Conservation (phyloP, 2,329 filamentous ascomycete genomes). For the Botrytis galanthina region DNA sequence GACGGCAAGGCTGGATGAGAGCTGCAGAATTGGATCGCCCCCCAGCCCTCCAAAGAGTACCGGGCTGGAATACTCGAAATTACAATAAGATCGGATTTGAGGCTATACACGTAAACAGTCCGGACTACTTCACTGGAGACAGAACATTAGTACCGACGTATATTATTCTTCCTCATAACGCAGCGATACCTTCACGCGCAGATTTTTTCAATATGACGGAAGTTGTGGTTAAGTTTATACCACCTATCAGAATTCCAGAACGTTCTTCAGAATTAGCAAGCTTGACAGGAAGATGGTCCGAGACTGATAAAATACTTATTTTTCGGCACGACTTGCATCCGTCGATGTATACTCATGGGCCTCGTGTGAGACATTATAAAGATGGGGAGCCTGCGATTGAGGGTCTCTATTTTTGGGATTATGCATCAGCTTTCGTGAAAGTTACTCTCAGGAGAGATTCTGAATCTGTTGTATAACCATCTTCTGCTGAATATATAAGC, state of each 20-base stretch:
- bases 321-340: not conserved
- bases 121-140: not conserved
- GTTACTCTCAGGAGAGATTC: no score
- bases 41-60: no score
- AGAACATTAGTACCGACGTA: not conserved
- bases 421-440: not conserved
- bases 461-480: not conserved
- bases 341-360: not conserved
- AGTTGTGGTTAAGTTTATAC: not conserved
- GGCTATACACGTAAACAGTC: not conserved
- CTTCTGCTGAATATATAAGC: not conserved
- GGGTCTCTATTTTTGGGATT: not conserved
- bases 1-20: no score
- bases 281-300: not conserved
- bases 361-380: not conserved
- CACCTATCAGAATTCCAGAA: accelerated
- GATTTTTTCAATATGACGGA: not conserved
- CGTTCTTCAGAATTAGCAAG: not conserved
- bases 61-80: no score
- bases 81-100: not conserved
- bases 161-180: not conserved
- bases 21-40: no score
- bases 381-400: not conserved
- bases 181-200: not conserved
- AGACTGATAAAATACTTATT: not conserved